A percentile compares a stretch with the other conserved stretches of the same genome.
These are phyloP conservation scores for Handroanthus guayacan DNA, from an alignment of 257 asterid genomes.

Conservation along the genomic window DNA sequence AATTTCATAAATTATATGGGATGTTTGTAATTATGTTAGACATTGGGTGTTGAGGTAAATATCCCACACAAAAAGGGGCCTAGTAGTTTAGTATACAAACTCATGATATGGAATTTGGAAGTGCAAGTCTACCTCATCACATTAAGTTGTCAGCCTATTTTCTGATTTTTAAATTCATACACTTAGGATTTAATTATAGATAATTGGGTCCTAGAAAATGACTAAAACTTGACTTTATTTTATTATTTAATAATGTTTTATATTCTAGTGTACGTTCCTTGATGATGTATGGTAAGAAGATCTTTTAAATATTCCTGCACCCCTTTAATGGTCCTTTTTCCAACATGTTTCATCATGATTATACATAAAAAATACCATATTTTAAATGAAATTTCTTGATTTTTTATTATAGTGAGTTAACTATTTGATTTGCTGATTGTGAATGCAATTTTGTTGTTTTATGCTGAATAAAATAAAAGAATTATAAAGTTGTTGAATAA, in stretches of 20 bases:
- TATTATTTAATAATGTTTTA: too few relatives aligned
- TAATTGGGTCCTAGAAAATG: neutral
- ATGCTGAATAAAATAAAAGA: conserved; percentile 31
- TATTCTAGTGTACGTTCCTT: too few relatives aligned
- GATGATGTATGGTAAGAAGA: too few relatives aligned
- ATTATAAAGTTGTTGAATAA: conserved; percentile 32
- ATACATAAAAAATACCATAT: too few relatives aligned
- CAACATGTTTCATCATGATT: too few relatives aligned
- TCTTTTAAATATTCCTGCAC: too few relatives aligned
- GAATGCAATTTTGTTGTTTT: conserved; percentile 46
- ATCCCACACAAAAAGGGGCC: neutral
- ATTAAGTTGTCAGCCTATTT: neutral
- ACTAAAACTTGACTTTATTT: neutral
- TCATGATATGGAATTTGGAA: neutral
- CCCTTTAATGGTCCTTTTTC: neutral
- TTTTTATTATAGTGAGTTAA: conserved; percentile 16
- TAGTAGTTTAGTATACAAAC: neutral
- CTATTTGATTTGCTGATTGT: conserved; percentile 46
- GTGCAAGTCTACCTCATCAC: neutral
- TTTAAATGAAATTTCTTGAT: neutral
- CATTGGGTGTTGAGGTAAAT: too few relatives aligned
- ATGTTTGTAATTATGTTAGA: too few relatives aligned
- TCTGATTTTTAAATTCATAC: neutral
- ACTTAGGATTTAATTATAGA: too few relatives aligned
- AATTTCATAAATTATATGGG: too few relatives aligned